Conservation (phyloP, 139 green algal species). For the Coelastrella sp. region DNA sequence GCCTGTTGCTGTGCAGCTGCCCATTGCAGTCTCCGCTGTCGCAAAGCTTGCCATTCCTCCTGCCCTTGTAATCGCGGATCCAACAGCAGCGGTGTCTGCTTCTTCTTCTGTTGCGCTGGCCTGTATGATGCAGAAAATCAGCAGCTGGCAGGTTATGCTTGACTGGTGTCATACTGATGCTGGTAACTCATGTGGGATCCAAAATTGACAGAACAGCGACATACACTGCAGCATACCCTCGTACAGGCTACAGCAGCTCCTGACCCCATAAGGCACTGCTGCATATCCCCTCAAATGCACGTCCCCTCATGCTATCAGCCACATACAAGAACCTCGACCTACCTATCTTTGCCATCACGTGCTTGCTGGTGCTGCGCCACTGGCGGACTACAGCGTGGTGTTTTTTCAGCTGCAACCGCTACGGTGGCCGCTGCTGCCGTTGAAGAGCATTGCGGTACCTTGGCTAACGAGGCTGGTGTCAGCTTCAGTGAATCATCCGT, state of each 20-base stretch:
- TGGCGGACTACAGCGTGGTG: not conserved
- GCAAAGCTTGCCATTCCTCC: too few species aligned
- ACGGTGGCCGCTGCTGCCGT: not conserved
- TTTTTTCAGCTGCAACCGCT: not conserved
- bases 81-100: not conserved
- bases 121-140: not conserved
- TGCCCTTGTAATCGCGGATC: not conserved
- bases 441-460: too few species aligned
- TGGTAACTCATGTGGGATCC: not conserved
- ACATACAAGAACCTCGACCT: not conserved
- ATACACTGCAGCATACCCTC: not conserved
- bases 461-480: too few species aligned
- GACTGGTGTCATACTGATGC: too few species aligned
- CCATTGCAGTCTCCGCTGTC: too few species aligned
- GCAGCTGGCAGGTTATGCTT: not conserved
- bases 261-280: not conserved
- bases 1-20: not conserved
- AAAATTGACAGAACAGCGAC: too few species aligned
- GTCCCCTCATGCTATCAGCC: not conserved
- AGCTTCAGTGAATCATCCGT: not conserved
- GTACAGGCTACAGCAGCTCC: not conserved
- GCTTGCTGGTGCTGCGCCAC: not conserved
- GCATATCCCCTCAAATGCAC: not conserved
- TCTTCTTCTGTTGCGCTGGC: not conserved
- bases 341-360: not conserved